Conservation (phyloP, 345 rosid genomes). For the Mangifera indica region DNA sequence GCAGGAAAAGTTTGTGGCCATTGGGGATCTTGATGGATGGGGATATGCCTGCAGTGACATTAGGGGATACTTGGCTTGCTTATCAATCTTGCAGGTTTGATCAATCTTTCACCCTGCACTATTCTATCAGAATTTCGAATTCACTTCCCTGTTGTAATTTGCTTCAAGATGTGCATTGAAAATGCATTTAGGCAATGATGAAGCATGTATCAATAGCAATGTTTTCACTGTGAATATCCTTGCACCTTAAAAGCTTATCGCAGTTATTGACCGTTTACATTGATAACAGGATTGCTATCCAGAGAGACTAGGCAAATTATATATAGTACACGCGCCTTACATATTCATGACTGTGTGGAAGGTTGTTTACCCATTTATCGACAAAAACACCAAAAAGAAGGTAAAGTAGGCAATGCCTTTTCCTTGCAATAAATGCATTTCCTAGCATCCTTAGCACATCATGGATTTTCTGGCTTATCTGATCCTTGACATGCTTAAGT, state of each 20-base stretch:
- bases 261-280: constrained; percentile 4
- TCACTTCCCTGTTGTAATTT: background rate
- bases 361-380: constrained; percentile 74
- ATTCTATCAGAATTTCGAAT: too few species aligned
- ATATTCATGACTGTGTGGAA: constrained; percentile 93
- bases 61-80: too few species aligned
- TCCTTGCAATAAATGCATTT: background rate
- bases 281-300: constrained; percentile 76
- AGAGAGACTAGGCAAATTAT: constrained; percentile 77
- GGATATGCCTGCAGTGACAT: constrained; percentile 77
- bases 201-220: background rate
- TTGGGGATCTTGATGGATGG: constrained; percentile 88
- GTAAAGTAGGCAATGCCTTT: constrained; percentile 27
- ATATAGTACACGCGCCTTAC: constrained; percentile 68
- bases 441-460: background rate
- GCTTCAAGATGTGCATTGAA: background rate
- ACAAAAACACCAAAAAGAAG: constrained; percentile 82
- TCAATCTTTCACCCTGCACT: constrained; percentile 6
- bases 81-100: constrained; percentile 75
- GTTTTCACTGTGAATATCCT: background rate
- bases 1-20: constrained; percentile 63
- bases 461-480: background rate
- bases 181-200: background rate
- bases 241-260: background rate
- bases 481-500: background rate